Conservation (phyloP, 2,329 filamentous ascomycete genomes). For the Simplicillium aogashimaense region DNA sequence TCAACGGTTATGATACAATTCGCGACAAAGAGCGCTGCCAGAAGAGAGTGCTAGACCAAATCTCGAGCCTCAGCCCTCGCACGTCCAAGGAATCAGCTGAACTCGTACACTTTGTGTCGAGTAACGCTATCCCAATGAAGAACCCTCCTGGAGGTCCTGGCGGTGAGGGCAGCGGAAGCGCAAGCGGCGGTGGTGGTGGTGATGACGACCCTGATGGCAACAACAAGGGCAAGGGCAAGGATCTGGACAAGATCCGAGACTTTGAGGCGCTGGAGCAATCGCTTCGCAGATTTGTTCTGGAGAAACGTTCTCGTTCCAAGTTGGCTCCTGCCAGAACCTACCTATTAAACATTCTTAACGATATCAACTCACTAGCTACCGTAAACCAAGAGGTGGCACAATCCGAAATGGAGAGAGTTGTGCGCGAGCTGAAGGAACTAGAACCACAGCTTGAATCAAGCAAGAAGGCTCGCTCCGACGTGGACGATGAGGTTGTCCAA, state of each 20-base stretch:
- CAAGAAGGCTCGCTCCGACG: constrained; percentile 67
- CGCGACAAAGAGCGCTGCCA: constrained; percentile 84
- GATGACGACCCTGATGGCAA: constrained; percentile 47
- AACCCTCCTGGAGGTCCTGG: constrained; percentile 44
- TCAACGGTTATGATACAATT: constrained; percentile 94
- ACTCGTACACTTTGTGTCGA: constrained; percentile 95
- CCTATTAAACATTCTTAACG: constrained; percentile 82
- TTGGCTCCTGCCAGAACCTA: constrained; percentile 93
- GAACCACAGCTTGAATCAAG: constrained; percentile 80
- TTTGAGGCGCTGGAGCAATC: constrained; percentile 87
- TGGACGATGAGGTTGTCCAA: constrained; percentile 70
- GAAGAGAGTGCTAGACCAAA: constrained; percentile 87
- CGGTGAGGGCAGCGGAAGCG: constrained; percentile 41
- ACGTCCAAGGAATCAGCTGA: constrained; percentile 90
- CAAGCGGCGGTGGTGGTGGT: constrained; percentile 45
- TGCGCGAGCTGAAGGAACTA: constrained; percentile 67
- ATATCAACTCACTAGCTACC: constrained; percentile 70
- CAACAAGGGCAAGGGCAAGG: constrained; percentile 71
- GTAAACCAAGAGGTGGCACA: constrained; percentile 85
- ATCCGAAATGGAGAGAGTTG: constrained; percentile 75
- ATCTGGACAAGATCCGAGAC: constrained; percentile 77
- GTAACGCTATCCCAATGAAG: constrained; percentile 79
- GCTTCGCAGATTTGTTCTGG: constrained; percentile 82
- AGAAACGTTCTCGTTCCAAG: constrained; percentile 92
- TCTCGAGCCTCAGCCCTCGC: constrained; percentile 75